Base-by-base conservation (phyloP, 768 basidiomycete genomes). In the Rhodosporidiobolus odoratus region DNA sequence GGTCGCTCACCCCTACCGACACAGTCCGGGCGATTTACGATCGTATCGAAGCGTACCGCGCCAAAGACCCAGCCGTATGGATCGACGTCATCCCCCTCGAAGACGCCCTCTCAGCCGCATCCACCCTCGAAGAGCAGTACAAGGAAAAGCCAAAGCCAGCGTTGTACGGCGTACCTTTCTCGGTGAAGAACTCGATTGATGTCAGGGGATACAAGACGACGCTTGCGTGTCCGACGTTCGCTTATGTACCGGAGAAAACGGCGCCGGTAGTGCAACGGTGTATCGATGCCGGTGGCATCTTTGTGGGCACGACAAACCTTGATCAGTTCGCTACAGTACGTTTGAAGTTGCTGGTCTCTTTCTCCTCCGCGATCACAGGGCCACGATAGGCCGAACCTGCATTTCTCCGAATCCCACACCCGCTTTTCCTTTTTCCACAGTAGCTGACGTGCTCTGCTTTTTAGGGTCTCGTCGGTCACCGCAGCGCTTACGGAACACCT, bases 281-380 rank as follows among this genome's bases (percentile, higher is more conserved):
- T 27, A 53, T 62, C 12, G 67, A 62, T 13, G 67, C 60, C 1
- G 67, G 67, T 2, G 67, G 52, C 12, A 34, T 68, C 25, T 23
- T 63, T 12, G 38, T 68, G 34, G 67, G 67, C 0, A 68, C 60
- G 56, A 63, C 62, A 12, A 68, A 68, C 30, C 52, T 68, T 27
- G 67, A 68, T 27, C 59, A 68, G 41, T 63, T 68, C 34, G 67
- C 67, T 7, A 65, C 64, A 2, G 64, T 63, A 25, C 25, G 62
- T 21, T 19, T 30, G 4, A 19, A 37, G 48, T 16, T 21, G 21
- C 23, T 16, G 35, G 12, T 32, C 21, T 34, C 35, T 57, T 57
- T 57, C 38, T 10, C 34, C 25, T 37, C 7, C 15, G 4, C 9
- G 21, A 2, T 23, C 43, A 32, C 30, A n/a, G n/a, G n/a, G n/a